Conservation (phyloP, 2,329 filamentous ascomycete species). For the Seiridium unicorne region DNA sequence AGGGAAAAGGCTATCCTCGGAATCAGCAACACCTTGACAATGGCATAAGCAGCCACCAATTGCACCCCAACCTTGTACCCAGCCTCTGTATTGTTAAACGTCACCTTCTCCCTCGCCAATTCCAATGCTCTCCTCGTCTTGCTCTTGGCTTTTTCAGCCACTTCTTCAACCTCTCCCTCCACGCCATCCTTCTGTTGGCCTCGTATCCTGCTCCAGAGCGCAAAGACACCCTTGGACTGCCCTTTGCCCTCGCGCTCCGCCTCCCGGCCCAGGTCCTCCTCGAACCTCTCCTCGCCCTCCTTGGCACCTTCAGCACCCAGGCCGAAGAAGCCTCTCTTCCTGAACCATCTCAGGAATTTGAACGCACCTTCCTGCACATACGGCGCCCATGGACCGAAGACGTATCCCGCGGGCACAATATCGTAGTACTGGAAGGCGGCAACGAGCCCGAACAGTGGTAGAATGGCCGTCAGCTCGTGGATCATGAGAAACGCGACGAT, state of each 20-base stretch:
- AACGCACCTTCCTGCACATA: constrained; percentile 63
- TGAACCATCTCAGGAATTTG: constrained; percentile 75
- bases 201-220: constrained; percentile 29
- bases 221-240: constrained; percentile 18
- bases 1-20: constrained; percentile 74
- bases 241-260: constrained; percentile 18
- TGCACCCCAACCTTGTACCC: constrained; percentile 58
- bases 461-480: constrained; percentile 86
- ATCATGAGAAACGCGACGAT: constrained; percentile 83
- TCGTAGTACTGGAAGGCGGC: constrained; percentile 77
- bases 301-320: constrained; percentile 37
- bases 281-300: constrained; percentile 15
- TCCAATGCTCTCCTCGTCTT: constrained; percentile 18
- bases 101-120: constrained; percentile 22
- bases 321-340: constrained; percentile 78
- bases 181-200: constrained; percentile 20
- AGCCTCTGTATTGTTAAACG: constrained; percentile 24
- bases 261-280: constrained; percentile 24
- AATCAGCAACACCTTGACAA: constrained; percentile 84
- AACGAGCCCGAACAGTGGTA: constrained; percentile 75
- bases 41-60: constrained; percentile 84
- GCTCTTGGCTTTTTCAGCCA: constrained; percentile 8
- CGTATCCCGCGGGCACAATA: constrained; percentile 63
- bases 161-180: constrained; percentile 16
- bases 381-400: constrained; percentile 46